phyloP scores from a whole-genome alignment of 257 asterid genomes.

The Mentha longifolia region DNA sequence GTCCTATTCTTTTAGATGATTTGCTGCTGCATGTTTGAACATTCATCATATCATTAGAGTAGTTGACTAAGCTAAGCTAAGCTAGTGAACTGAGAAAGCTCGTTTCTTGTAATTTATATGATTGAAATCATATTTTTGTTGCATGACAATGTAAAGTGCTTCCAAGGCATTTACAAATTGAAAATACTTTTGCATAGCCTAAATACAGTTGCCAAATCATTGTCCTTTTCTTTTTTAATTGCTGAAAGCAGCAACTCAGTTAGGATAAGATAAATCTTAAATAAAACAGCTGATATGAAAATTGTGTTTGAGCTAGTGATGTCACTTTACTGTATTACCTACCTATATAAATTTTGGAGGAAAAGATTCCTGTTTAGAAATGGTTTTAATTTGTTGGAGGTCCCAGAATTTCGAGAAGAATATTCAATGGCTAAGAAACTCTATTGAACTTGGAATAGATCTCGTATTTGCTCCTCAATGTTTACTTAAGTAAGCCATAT shows the following conservation, averaged over 20 bases:
- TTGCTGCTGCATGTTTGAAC: conserved; percentile 10
- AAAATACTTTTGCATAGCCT: too few relatives aligned
- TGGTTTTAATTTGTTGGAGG: not conserved
- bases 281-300: not conserved
- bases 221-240: not conserved
- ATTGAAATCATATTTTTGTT: conserved; percentile 13
- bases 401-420: not conserved
- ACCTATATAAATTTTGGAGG: not conserved
- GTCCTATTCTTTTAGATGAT: conserved; percentile 8
- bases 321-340: not conserved
- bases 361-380: not conserved
- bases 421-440: not conserved
- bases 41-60: conserved; percentile 10
- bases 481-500: not conserved
- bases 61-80: conserved; percentile 13
- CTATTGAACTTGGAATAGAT: conserved; percentile 4
- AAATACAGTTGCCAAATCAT: not conserved
- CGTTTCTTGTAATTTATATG: not conserved
- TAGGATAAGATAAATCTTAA: conserved; percentile 7
- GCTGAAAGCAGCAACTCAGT: not conserved
- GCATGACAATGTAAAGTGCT: not conserved
- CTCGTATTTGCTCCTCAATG: conserved; percentile 8
- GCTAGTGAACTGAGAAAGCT: not conserved
- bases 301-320: conserved; percentile 15
- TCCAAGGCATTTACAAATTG: too few relatives aligned